A percentile compares a stretch with the other conserved stretches of the same genome.
Evolutionary conservation across 2,329 filamentous ascomycete species (phyloP).

Genomic region (Ramularia collo-cygni): DNA sequence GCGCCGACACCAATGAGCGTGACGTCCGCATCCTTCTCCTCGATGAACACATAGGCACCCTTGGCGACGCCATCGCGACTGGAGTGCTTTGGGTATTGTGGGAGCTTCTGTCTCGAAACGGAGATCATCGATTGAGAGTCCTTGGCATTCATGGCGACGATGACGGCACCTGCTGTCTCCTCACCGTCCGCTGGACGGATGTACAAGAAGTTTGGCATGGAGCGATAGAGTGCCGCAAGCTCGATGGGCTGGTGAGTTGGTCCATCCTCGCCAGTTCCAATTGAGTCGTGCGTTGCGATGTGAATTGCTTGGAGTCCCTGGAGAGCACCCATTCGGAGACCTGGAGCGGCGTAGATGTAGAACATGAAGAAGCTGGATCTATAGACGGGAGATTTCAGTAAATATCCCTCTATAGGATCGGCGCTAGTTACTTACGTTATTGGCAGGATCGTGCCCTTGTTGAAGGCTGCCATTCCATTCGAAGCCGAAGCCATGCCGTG

Average conservation of each 20-base stretch:
- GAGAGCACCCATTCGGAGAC: slow-evolving; percentile 33
- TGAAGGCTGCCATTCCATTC: slow-evolving; percentile 34
- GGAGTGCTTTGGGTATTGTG: slow-evolving; percentile 33
- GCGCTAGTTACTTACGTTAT: slow-evolving; percentile 27
- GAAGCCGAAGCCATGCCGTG: slow-evolving; percentile 54
- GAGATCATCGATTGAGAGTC: slow-evolving; percentile 39
- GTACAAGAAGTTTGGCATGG: slow-evolving; percentile 35
- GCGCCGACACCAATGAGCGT: slow-evolving; percentile 48
- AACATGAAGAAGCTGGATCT: slow-evolving; percentile 35
- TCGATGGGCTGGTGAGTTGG: slow-evolving; percentile 35
- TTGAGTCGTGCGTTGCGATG: slow-evolving; percentile 34
- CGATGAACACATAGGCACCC: slow-evolving; percentile 38
- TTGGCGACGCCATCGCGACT: slow-evolving; percentile 33
- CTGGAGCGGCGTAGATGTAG: slow-evolving; percentile 34
- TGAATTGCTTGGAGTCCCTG: slow-evolving; percentile 33
- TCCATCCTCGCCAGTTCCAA: slow-evolving; percentile 33
- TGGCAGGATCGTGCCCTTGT: slow-evolving; percentile 31
- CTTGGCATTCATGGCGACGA: slow-evolving; percentile 35
- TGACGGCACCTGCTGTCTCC: slow-evolving; percentile 37
- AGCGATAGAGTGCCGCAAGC: slow-evolving; percentile 30
- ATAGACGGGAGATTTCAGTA: no score
- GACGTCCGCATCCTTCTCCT: slow-evolving; percentile 34
- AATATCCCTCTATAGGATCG: no score
- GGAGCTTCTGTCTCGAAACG: slow-evolving; percentile 36
- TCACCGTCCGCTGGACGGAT: slow-evolving; percentile 33